A percentile compares a stretch with the other conserved stretches of the same genome.
phyloP scores from a whole-genome alignment of 2,329 filamentous ascomycete species.

The Camptophora hylomeconis region DNA sequence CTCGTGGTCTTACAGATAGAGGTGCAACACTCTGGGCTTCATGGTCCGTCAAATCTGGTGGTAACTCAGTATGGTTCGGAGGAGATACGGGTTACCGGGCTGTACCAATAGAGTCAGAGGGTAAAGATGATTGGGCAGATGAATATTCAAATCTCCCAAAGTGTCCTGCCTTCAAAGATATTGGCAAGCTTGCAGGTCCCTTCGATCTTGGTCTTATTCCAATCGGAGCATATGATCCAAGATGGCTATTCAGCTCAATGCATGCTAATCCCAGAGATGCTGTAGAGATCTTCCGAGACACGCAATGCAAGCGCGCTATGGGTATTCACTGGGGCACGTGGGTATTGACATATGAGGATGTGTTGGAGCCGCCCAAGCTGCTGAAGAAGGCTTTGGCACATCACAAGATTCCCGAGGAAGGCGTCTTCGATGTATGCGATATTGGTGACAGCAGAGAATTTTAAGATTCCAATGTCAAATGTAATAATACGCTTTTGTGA shows the following conservation, averaged over 20 bases:
- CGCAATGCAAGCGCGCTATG: constrained; percentile 61
- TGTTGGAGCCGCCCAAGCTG: constrained; percentile 65
- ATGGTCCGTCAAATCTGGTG: constrained; percentile 62
- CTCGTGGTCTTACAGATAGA: constrained; percentile 55
- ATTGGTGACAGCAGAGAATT: constrained; percentile 77
- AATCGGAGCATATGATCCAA: constrained; percentile 68
- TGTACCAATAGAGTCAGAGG: constrained; percentile 52
- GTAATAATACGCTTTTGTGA: not conserved
- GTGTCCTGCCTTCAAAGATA: constrained; percentile 75
- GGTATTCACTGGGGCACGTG: constrained; percentile 90
- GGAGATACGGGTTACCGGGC: constrained; percentile 75
- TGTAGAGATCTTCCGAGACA: constrained; percentile 81
- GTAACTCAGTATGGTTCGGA: constrained; percentile 14
- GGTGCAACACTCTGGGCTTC: constrained; percentile 74
- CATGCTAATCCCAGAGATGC: constrained; percentile 79
- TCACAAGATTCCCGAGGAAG: constrained; percentile 46
- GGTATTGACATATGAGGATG: constrained; percentile 73
- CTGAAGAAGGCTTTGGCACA: constrained; percentile 58
- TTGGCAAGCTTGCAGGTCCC: constrained; percentile 65
- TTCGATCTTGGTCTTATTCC: constrained; percentile 89
- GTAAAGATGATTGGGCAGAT: constrained; percentile 57
- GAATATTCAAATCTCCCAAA: constrained; percentile 51
- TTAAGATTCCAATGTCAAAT: no score
- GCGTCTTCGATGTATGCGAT: constrained; percentile 68
- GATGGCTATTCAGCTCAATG: constrained; percentile 59